These are phyloP conservation scores for Xylaria sp. DNA, from an alignment of 495 filamentous ascomycete genomes.

Conservation along the genomic window DNA sequence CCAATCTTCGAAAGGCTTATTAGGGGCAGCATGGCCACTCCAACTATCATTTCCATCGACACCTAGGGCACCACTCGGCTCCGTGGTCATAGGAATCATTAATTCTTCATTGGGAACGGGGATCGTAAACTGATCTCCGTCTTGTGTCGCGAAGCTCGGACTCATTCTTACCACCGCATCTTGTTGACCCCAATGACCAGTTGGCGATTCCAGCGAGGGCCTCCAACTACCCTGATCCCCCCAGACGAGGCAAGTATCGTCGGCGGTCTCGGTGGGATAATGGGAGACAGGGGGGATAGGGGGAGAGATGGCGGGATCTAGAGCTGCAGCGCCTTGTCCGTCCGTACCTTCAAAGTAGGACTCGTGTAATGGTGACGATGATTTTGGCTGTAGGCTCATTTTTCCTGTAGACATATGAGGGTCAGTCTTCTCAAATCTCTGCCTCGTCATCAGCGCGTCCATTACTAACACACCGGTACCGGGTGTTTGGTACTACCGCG, in stretches of 20 bases:
- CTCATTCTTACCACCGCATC: neutral
- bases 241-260: neutral
- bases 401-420: constrained; percentile 13
- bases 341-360: constrained; percentile 21
- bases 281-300: neutral
- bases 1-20: constrained; percentile 19
- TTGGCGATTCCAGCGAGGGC: neutral
- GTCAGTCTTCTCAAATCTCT: constrained; percentile 12
- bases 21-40: neutral
- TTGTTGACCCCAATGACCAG: constrained; percentile 14
- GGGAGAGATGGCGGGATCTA: constrained; percentile 2
- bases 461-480: constrained; percentile 19
- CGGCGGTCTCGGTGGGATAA: neutral
- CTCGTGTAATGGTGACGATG: constrained; percentile 20
- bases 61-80: neutral
- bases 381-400: constrained; percentile 20
- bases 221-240: constrained; percentile 13
- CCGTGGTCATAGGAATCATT: neutral
- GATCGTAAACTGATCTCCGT: constrained; percentile 2
- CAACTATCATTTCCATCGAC: neutral
- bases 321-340: constrained; percentile 17
- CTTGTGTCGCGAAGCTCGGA: constrained; percentile 16
- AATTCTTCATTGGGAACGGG: constrained; percentile 9
- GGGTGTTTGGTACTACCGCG: constrained; percentile 21
- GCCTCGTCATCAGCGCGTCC: constrained; percentile 16